Percentiles rank a stretch among this genome's conserved stretches.
Evolutionary conservation across 2,329 filamentous ascomycete species (phyloP).

Genomic region (Cercospora sp.): DNA sequence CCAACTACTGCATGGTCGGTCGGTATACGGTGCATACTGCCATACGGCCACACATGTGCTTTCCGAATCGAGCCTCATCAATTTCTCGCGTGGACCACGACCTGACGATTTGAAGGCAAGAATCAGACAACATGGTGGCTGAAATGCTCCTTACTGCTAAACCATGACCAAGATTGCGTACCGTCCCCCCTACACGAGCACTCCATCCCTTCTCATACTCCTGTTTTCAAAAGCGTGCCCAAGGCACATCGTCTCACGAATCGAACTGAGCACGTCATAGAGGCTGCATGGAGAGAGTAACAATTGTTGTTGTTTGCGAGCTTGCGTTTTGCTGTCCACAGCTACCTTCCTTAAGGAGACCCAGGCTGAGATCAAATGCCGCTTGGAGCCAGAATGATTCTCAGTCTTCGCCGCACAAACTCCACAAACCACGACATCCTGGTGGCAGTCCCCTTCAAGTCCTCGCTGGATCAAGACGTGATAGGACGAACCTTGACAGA

Average conservation of each 20-base stretch:
- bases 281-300: no score
- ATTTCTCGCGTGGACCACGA: not conserved
- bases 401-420: no score
- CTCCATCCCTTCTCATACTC: no score
- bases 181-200: no score
- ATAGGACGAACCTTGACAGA: constrained; percentile 33
- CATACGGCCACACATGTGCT: not conserved
- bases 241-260: no score
- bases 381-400: not conserved
- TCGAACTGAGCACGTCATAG: no score
- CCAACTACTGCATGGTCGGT: not conserved
- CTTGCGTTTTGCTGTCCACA: no score
- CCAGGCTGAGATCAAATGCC: not conserved
- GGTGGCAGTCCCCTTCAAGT: not conserved
- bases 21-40: not conserved
- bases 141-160: no score
- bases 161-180: no score
- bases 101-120: not conserved
- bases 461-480: not conserved
- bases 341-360: not conserved
- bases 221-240: no score
- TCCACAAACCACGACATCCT: no score
- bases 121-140: not conserved
- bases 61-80: not conserved
- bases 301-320: no score